phyloP scores from a whole-genome alignment of 2,329 filamentous ascomycete species.

The Tolypocladium cylindrosporum region DNA sequence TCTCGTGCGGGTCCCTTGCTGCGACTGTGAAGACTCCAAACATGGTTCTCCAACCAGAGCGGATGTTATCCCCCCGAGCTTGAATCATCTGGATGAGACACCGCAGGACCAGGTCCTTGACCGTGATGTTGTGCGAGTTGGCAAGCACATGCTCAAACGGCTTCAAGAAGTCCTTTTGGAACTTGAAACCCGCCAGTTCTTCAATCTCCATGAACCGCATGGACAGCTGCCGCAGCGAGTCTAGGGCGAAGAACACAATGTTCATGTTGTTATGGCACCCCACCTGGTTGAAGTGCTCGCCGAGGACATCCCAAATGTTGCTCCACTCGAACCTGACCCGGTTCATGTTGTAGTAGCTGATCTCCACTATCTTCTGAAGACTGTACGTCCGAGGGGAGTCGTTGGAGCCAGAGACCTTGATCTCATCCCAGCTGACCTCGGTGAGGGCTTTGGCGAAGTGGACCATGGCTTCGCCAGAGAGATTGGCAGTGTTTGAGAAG shows the following conservation, averaged over 20 bases:
- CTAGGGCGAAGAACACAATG: constrained; percentile 94
- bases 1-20: constrained; percentile 84
- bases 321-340: constrained; percentile 98
- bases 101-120: constrained; percentile 94
- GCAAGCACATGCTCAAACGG: constrained; percentile 96
- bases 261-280: constrained; percentile 94
- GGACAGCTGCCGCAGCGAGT: constrained; percentile 87
- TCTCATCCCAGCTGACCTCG: constrained; percentile 98
- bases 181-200: constrained; percentile 96
- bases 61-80: constrained; percentile 89
- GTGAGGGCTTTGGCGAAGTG: constrained; percentile 88
- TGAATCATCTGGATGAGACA: constrained; percentile 99
- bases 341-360: constrained; percentile 99
- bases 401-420: constrained; percentile 91
- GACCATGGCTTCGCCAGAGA: constrained; percentile 89
- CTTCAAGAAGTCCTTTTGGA: constrained; percentile 98
- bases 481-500: constrained; percentile 89
- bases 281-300: constrained; percentile 95
- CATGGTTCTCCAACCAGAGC: constrained; percentile 98
- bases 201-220: constrained; percentile 99
- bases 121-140: constrained; percentile 80
- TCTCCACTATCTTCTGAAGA: constrained; percentile 95
- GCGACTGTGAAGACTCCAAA: constrained; percentile 98
- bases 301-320: constrained; percentile 94
- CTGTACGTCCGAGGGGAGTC: constrained; percentile 95